Evolutionary conservation across 2,329 filamentous ascomycete species (phyloP).

Genomic region (Dothideomycetes sp.): DNA sequence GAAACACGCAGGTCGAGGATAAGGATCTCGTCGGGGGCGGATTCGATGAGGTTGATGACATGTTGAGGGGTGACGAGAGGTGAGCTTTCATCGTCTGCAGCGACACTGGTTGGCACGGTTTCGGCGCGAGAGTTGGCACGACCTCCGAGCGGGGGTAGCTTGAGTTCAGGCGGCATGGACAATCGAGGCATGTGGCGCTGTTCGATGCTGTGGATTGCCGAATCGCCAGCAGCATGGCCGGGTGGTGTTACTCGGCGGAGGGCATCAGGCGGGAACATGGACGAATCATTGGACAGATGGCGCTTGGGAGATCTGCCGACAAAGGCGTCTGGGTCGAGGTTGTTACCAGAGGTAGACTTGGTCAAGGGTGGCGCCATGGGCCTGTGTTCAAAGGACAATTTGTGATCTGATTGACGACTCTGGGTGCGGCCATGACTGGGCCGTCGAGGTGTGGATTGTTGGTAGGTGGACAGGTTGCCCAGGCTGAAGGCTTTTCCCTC

Average conservation of each 20-base stretch:
- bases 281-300: slow-evolving; percentile 34
- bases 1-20: slow-evolving; percentile 79
- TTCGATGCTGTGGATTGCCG: neutral
- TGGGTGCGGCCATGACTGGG: slow-evolving; percentile 25
- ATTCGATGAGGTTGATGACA: slow-evolving; percentile 36
- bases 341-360: slow-evolving; percentile 2
- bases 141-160: slow-evolving; percentile 8
- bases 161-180: slow-evolving; percentile 10
- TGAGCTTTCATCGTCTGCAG: slow-evolving; percentile 21
- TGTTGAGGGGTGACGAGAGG: slow-evolving; percentile 37
- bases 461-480: slow-evolving; percentile 29
- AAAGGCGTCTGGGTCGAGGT: slow-evolving; percentile 17
- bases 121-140: slow-evolving; percentile 29
- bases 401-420: slow-evolving; percentile 10
- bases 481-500: slow-evolving; percentile 47
- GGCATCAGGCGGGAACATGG: slow-evolving; percentile 28
- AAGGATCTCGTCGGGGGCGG: slow-evolving; percentile 45
- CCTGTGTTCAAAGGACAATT: too few relatives aligned
- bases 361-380: neutral
- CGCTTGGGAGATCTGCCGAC: slow-evolving; percentile 34
- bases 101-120: slow-evolving; percentile 28
- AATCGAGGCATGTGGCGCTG: slow-evolving; percentile 1
- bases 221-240: slow-evolving; percentile 6
- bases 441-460: slow-evolving; percentile 15
- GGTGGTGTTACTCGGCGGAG: slow-evolving; percentile 38